Conservation (phyloP, 352 stramenopile species). For the Thalassiosira mediterranea region DNA sequence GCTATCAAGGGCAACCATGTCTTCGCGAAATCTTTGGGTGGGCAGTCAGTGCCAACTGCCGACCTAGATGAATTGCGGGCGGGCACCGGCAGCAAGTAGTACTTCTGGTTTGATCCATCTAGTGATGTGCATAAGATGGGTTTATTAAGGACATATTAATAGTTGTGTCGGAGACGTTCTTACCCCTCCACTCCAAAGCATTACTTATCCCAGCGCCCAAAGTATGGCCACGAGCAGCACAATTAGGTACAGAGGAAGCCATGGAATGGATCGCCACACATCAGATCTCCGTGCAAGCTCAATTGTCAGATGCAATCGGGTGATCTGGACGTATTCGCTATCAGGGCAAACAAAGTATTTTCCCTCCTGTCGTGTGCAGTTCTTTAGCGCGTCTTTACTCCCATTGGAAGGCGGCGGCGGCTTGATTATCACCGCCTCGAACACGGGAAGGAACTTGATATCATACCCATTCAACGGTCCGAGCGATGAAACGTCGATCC, state of each 20-base stretch:
- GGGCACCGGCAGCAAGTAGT: too few species aligned
- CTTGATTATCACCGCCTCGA: slow-evolving; percentile 17
- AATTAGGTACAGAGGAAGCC: slow-evolving; percentile 7
- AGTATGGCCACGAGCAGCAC: slow-evolving; percentile 12
- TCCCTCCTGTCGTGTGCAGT: slow-evolving; percentile 21
- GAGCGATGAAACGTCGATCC: slow-evolving; percentile 7
- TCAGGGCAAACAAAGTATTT: slow-evolving; percentile 23
- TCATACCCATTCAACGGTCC: slow-evolving; percentile 9
- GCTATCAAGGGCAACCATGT: too few species aligned
- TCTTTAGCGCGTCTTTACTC: not conserved
- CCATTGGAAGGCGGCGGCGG: not conserved
- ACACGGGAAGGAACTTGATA: slow-evolving; percentile 20
- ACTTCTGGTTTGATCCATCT: too few species aligned
- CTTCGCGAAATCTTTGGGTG: too few species aligned
- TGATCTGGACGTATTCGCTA: slow-evolving; percentile 20
- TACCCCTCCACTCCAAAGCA: too few species aligned
- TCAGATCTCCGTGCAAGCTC: slow-evolving; percentile 4
- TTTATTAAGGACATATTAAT: too few species aligned
- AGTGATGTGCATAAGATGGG: too few species aligned
- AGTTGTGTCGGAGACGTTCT: too few species aligned
- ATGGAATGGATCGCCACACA: slow-evolving; percentile 11
- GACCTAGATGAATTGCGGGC: too few species aligned
- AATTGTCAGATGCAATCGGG: slow-evolving; percentile 9
- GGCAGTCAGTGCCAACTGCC: too few species aligned
- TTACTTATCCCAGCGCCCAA: slow-evolving; percentile 8